Base-by-base conservation (phyloP, 106 monocot genomes). In the Gastrodia elata region DNA sequence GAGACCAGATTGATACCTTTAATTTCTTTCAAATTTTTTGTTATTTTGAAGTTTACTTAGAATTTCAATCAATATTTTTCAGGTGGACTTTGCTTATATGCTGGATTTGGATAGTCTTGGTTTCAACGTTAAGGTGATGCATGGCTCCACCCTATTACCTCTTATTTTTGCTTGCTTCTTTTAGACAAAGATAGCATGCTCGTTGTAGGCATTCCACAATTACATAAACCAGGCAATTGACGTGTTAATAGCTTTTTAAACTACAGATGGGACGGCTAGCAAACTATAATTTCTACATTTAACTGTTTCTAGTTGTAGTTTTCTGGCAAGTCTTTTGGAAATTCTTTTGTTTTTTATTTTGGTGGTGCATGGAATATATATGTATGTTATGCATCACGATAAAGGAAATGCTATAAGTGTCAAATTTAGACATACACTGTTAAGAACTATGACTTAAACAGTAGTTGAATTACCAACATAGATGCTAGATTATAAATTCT, bases 71-170 rank as follows among this genome's bases (percentile, higher is more conserved):
- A 15, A 65, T 71, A 79, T 35, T 36, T 74, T 75, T 71, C 86
- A 90, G 92, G 92, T 97, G 78, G 88, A 97, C 38, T 88, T 39
- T 83, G 90, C 97, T 69, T 78, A 83, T 42, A 97, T 97, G 79
- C 72, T 93, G 78, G 92, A 93, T 68, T 44, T 97, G 75, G 97
- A 97, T 76, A 97, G 97, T 77, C 90, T 93, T 79, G 97, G 97
- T 74, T 93, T 97, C 88, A 86, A 88, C 78, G 97, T 97, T 32
- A 97, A 93, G 97, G 97, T 93, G 41, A 8, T 36, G 6, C 27
- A 37, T 67, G 16, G 18, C 38, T 37, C 32, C 34, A 64, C 0
- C 11, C 7, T 38, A 18, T 67, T 18, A n/a, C 38, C 18, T 77
- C 16, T 37, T 41, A 9, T 70, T 26, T 2, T 25, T 48, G 24